phyloP scores from a whole-genome alignment of 2,329 filamentous ascomycete species.

The Meredithiella fracta region DNA sequence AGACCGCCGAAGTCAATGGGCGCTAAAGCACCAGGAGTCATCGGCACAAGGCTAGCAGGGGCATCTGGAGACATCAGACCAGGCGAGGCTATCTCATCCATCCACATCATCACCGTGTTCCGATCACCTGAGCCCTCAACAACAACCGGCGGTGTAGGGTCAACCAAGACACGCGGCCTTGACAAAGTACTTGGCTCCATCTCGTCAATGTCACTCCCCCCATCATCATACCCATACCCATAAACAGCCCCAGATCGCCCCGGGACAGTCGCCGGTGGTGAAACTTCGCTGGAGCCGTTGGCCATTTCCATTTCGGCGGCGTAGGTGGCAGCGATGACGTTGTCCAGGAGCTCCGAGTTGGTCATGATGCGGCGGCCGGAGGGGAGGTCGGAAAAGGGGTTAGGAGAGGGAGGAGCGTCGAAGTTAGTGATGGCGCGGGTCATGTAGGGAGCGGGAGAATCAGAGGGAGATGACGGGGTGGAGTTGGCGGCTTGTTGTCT shows the following conservation, averaged over 20 bases:
- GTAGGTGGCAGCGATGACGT: slow-evolving; percentile 11
- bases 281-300: not conserved
- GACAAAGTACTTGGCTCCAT: not conserved
- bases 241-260: not conserved
- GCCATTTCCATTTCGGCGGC: not conserved
- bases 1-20: not conserved
- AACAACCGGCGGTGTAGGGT: not conserved
- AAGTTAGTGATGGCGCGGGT: not conserved
- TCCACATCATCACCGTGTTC: slow-evolving; percentile 13
- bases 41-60: not conserved
- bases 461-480: not conserved
- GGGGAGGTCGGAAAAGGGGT: not conserved
- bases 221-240: slow-evolving; percentile 12
- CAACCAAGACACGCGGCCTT: not conserved
- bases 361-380: slow-evolving; percentile 8
- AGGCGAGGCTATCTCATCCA: slow-evolving; percentile 9
- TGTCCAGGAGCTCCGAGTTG: slow-evolving; percentile 11
- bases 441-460: not conserved
- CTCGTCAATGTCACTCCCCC: not conserved
- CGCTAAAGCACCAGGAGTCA: slow-evolving; percentile 2
- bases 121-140: not conserved
- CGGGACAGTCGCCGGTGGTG: not conserved
- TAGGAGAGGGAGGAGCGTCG: slow-evolving; percentile 3
- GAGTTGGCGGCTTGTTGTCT: not conserved
- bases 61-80: not conserved